phyloP scores from a whole-genome alignment of 2,329 filamentous ascomycete species.

The Cladosporium cucumerinum region DNA sequence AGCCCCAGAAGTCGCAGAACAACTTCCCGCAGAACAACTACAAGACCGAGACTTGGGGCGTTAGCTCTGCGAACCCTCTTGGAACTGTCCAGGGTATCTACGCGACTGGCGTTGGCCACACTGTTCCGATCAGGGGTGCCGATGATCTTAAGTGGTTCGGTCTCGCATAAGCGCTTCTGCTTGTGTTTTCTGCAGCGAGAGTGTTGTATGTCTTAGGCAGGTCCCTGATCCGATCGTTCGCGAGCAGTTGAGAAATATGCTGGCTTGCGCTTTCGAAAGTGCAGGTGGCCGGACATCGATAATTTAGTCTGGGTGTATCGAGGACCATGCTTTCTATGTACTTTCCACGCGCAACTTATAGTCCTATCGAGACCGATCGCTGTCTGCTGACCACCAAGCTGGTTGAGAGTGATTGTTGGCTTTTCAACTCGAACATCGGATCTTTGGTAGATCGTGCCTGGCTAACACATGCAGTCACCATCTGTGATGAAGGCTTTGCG shows the following conservation, averaged over 20 bases:
- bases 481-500: not conserved
- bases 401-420: not conserved
- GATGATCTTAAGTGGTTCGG: constrained; percentile 24
- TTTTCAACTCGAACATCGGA: not conserved
- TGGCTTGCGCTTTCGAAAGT: not conserved
- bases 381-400: not conserved
- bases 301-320: not conserved
- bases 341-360: not conserved
- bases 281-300: not conserved
- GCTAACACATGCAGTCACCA: not conserved
- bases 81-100: constrained; percentile 35
- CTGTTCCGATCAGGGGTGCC: constrained; percentile 30
- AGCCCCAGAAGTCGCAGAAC: constrained; percentile 30
- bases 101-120: constrained; percentile 35
- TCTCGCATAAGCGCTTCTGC: not conserved
- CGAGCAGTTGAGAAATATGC: not conserved
- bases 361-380: not conserved
- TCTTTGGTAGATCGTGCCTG: not conserved
- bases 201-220: not conserved
- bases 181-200: not conserved
- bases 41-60: constrained; percentile 33
- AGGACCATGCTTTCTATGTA: not conserved
- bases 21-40: constrained; percentile 35
- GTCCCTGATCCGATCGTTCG: not conserved
- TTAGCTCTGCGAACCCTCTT: constrained; percentile 19